Conservation (phyloP, 2,329 filamentous ascomycete species). For the Aspergillus uvarum region DNA sequence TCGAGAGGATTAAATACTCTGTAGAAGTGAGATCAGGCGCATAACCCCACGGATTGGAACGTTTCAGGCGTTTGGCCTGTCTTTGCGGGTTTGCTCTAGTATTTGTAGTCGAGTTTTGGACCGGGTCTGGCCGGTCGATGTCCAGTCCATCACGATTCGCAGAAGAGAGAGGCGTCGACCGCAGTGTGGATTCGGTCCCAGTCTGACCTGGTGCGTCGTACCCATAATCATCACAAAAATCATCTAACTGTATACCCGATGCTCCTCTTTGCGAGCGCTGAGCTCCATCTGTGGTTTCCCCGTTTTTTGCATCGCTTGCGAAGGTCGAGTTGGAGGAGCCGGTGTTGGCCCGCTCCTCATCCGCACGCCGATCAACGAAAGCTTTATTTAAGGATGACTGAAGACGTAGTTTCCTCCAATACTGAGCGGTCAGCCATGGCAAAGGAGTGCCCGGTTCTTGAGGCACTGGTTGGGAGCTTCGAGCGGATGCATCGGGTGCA, state of each 20-base stretch:
- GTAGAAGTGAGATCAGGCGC: conserved; percentile 25
- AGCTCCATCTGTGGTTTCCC: background rate
- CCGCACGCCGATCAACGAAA: background rate
- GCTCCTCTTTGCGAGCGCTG: too few species aligned
- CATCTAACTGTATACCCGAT: background rate
- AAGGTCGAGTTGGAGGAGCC: background rate
- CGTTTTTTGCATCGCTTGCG: background rate
- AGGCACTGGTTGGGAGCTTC: background rate
- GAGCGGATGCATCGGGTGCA: background rate
- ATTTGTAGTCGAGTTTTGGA: too few species aligned
- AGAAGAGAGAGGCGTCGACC: background rate
- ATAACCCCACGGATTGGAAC: too few species aligned
- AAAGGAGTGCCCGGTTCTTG: background rate
- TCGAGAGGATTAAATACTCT: conserved; percentile 31
- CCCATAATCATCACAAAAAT: background rate
- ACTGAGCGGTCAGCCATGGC: conserved; percentile 1
- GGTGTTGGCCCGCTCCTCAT: background rate
- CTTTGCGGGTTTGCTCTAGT: conserved; percentile 8
- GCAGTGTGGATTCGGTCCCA: background rate
- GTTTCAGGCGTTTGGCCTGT: background rate
- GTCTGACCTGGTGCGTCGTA: background rate
- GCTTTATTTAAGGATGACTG: conserved; percentile 17
- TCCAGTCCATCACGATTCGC: too few species aligned
- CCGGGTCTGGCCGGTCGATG: background rate
- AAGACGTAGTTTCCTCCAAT: conserved; percentile 16